Base-by-base conservation (phyloP, 176 grass and related monocot genomes). In the Zizania latifolia region DNA sequence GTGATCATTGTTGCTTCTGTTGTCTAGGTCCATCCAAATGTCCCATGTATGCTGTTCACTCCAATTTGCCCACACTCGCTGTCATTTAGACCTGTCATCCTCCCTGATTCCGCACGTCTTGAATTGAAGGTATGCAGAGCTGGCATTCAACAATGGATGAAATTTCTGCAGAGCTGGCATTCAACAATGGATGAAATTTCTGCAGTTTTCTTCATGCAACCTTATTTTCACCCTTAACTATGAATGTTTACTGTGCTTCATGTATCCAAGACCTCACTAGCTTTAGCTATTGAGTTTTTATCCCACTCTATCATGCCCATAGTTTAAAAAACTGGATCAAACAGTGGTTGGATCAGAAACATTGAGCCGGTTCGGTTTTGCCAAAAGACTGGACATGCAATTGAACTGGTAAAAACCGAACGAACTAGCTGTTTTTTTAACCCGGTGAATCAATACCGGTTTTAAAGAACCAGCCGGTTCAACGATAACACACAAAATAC, bases 31-130 rank as follows among this genome's bases (percentile, higher is more conserved):
- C 96, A 99, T 72, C 89, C 89, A 71, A 99, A 99, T 77, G 96
- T 95, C 24, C 92, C 96, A 38, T 99, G 96, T 78, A 99, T 99
- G 92, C 65, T 99, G 38, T 99, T 99, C 65, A 99, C 96, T 55
- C 92, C 96, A 86, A 99, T 99, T 61, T 99, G 96, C 41, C 95
- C 96, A 0, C 96, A 95, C 56, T 95, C 92, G 15, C 80, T 99
- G 58, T 99, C 96, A 74, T 99, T 95, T 79, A 89, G 96, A 78
- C 92, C 96, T 34, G 96, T 99, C 58, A 99, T 99, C 82, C 87
- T 95, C 88, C 92, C 96, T 38, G 96, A 99, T 65, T 99, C 96
- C 8, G 87, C 96, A 15, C 63, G 51, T 34, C 96, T 99, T 61
- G 96, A 92, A 81, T 67, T 99, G 22, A 95, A 99, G 96, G 96